Base-by-base conservation (phyloP, 768 basidiomycete species). In the Amanita phalloides region DNA sequence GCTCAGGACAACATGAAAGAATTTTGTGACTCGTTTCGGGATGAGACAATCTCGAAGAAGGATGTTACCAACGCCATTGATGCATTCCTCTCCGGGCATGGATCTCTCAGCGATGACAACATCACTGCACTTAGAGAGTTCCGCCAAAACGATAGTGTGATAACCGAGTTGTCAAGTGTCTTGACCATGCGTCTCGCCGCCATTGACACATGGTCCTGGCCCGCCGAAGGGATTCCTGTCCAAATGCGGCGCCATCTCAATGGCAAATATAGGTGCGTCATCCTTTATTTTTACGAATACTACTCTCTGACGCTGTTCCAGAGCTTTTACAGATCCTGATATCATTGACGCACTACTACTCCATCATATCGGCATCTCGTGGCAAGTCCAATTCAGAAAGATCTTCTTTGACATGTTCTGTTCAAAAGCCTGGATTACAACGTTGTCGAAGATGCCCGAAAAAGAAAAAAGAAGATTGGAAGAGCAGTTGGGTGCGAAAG, bases 291-390 rank as follows among this genome's bases (percentile, higher is more conserved):
- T 26, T 47, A 11, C 44, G 17, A 13, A 36, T 20, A 21, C 8
- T 5, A 17, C 17, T 35, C 32, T 17, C 6, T 49, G n/a, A 23
- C 44, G 23, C n/a, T 23, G 17, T 36, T 47, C 14, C 41, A 69
- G 74, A 20, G 72, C 71, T n/a, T 75, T 72, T 55, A 72, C 72
- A 8, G 73, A 77, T 54, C 70, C 71, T 13, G 74, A 77, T 37
- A 67, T 75, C 45, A 57, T 77, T 23, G 72, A 75, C 48, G 71
- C 70, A 0, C 61, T 76, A 9, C 59, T 77, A 32, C 64, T 75
- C 11, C 71, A 75, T 28, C 65, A 73, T 58, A 60, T 77, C 9
- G 75, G 74, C 0, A 51, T 72, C 6, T 55, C 59, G 13, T 76
- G 74, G 74, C 68, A 71, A 46, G 62, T 69, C 30, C 62, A 66